Percentiles rank a stretch among this genome's conserved stretches.
Evolutionary conservation across 2,329 filamentous ascomycete genomes (phyloP).

Genomic region (Parastagonospora avenae): DNA sequence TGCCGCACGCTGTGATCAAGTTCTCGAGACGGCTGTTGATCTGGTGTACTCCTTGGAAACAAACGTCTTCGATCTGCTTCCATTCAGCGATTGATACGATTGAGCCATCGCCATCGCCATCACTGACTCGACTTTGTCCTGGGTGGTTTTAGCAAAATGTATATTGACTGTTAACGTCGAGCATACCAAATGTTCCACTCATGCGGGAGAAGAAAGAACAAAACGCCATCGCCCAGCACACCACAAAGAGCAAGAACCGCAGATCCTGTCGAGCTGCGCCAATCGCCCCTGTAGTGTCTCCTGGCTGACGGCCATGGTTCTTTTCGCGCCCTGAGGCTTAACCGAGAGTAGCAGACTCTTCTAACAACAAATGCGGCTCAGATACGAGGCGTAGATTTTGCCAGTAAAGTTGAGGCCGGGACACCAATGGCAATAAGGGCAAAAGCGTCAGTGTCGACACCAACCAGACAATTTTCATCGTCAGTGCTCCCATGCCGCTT

Average conservation of each 20-base stretch:
- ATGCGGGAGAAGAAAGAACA: conserved; percentile 25
- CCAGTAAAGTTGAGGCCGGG: conserved; percentile 1
- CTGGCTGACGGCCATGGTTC: neutral
- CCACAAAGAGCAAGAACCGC: conserved; percentile 13
- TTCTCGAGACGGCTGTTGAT: neutral
- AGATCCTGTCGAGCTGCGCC: conserved; percentile 6
- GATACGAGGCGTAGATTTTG: neutral
- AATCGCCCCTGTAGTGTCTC: neutral
- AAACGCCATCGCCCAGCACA: conserved; percentile 21
- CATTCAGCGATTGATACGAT: conserved; percentile 6
- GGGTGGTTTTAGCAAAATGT: neutral
- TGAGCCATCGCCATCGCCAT: conserved; percentile 3
- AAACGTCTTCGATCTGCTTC: neutral
- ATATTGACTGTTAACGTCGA: neutral
- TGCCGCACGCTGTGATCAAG: neutral
- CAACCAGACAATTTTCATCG: conserved; percentile 26
- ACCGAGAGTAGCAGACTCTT: neutral
- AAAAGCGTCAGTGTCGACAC: conserved; percentile 23
- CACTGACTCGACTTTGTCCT: conserved; percentile 11
- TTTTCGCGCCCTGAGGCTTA: neutral
- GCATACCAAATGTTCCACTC: conserved; percentile 16
- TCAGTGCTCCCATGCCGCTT: conserved; percentile 26
- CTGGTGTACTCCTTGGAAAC: neutral
- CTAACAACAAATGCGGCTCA: no score
- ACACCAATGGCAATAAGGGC: conserved; percentile 18